Conservation (phyloP, 106 monocot genomes). For the Ottelia alismoides region DNA sequence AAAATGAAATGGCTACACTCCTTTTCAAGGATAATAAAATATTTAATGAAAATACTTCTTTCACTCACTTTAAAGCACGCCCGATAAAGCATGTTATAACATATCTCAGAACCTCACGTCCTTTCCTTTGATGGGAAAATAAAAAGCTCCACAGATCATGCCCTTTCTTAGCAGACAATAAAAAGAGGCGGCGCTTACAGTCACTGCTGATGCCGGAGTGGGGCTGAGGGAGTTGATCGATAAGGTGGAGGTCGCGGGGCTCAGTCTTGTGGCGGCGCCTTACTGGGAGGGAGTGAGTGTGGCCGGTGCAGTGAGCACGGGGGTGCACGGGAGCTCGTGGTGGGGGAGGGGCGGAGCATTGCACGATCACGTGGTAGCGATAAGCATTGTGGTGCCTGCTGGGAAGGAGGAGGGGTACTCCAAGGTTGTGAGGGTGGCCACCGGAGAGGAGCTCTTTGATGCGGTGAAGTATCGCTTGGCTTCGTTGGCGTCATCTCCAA, state of each 20-base stretch:
- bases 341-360: slow-evolving; percentile 64
- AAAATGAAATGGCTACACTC: too few species aligned
- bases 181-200: too few species aligned
- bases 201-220: slow-evolving; percentile 45
- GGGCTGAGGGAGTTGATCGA: slow-evolving; percentile 55
- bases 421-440: slow-evolving; percentile 28
- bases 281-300: slow-evolving; percentile 86
- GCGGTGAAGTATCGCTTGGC: slow-evolving; percentile 61
- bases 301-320: slow-evolving; percentile 51
- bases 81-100: too few species aligned
- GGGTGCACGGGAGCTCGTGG: slow-evolving; percentile 84
- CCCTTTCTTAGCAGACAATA: too few species aligned
- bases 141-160: too few species aligned
- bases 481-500: slow-evolving; percentile 52
- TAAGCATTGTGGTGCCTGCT: slow-evolving; percentile 51
- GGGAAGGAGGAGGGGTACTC: slow-evolving; percentile 29
- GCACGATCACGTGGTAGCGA: slow-evolving; percentile 45
- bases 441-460: slow-evolving; percentile 17
- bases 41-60: too few species aligned
- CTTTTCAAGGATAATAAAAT: too few species aligned
- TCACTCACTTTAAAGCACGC: too few species aligned
- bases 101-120: too few species aligned
- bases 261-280: slow-evolving; percentile 61
- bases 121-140: too few species aligned
- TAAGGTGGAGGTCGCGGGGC: slow-evolving; percentile 37